These are phyloP conservation scores for Galerina marginata DNA, from an alignment of 768 basidiomycete species.

Conservation along the genomic window DNA sequence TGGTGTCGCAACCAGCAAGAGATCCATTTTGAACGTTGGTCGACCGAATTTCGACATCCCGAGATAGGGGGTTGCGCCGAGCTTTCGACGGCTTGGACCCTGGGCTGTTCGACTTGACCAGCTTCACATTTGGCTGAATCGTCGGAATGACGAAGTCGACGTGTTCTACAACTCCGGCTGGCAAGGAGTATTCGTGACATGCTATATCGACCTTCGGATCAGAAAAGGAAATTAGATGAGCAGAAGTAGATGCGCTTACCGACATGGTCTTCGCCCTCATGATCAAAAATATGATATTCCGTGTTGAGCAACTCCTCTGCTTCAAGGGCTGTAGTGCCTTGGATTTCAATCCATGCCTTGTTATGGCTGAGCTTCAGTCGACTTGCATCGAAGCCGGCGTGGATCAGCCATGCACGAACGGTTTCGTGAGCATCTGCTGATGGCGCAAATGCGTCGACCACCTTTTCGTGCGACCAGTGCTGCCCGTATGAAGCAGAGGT, in stretches of 20 bases:
- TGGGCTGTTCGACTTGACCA: conserved; percentile 10
- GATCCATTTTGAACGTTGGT: conserved; percentile 7
- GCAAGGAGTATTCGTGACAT: conserved; percentile 42
- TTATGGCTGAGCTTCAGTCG: conserved; percentile 42
- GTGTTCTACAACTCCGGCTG: conserved; percentile 39
- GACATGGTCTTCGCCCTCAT: conserved; percentile 44
- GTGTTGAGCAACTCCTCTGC: conserved; percentile 46
- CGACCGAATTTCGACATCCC: neutral
- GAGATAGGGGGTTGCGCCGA: neutral
- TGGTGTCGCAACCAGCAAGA: conserved; percentile 31
- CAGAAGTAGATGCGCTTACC: conserved; percentile 31
- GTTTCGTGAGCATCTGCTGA: conserved; percentile 41
- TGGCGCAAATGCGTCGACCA: conserved; percentile 53
- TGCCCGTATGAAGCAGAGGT: conserved; percentile 53
- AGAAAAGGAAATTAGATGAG: neutral
- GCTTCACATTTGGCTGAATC: conserved; percentile 38
- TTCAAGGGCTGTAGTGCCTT: conserved; percentile 44
- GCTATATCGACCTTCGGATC: conserved; percentile 25
- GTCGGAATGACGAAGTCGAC: conserved; percentile 46
- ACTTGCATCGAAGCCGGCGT: conserved; percentile 42
- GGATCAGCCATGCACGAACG: conserved; percentile 49
- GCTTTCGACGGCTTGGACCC: neutral
- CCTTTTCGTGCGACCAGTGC: conserved; percentile 50
- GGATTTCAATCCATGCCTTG: conserved; percentile 48
- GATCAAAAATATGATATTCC: conserved; percentile 52